These are phyloP conservation scores for Scutellaria galericulata DNA, from an alignment of 257 asterid species.

Conservation along the genomic window DNA sequence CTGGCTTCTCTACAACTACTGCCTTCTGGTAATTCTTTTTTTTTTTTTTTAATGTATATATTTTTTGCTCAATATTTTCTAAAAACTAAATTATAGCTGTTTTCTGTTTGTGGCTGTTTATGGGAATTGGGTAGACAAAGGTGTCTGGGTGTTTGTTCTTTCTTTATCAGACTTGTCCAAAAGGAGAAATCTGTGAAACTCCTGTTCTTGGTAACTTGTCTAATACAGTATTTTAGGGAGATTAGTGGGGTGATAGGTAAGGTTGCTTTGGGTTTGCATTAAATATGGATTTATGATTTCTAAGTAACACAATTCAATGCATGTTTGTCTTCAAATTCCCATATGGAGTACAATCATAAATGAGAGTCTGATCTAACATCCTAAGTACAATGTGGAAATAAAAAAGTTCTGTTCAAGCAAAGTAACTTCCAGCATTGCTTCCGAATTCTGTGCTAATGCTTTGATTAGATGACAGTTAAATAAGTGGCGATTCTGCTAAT, in stretches of 20 bases:
- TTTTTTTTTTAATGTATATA: neutral
- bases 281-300: neutral
- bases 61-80: neutral
- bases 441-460: neutral
- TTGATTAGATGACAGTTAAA: slow-evolving; percentile 7
- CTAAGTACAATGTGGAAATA: neutral
- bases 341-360: slow-evolving; percentile 8
- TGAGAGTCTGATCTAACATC: slow-evolving; percentile 17
- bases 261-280: slow-evolving; percentile 20
- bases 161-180: slow-evolving; percentile 21
- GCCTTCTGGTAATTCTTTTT: slow-evolving; percentile 69
- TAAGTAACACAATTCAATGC: slow-evolving; percentile 4
- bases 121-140: slow-evolving; percentile 2
- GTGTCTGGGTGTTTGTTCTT: slow-evolving; percentile 11
- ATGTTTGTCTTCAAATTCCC: neutral
- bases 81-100: neutral
- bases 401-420: neutral
- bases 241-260: neutral
- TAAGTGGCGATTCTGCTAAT: slow-evolving; percentile 2
- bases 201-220: slow-evolving; percentile 31
- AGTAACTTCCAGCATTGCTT: slow-evolving; percentile 2
- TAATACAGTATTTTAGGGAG: slow-evolving; percentile 6
- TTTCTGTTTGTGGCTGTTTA: slow-evolving; percentile 30
- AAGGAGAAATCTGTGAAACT: slow-evolving; percentile 29
- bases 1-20: slow-evolving; percentile 80